Evolutionary conservation across 345 rosid species (phyloP), one percentile per base, ranked within the genome.

Genomic region (Eutrema yunnanense): DNA sequence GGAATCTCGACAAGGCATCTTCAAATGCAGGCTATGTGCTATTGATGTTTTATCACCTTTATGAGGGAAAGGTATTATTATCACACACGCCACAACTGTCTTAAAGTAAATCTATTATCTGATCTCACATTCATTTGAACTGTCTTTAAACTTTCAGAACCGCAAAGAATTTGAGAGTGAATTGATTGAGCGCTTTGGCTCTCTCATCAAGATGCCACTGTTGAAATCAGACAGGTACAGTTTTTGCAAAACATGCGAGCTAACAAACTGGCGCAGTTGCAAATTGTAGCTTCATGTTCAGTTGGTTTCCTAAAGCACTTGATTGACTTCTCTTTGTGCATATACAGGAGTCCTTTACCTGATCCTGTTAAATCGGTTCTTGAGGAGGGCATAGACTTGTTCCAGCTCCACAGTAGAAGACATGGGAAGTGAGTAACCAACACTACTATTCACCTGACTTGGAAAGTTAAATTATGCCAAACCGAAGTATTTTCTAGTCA

Each of bases 11-110:
- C 81, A 90, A 86, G 75, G 81, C 78, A 43, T 86, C 94, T 78
- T 82, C 86, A 74, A 93, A 87, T 76, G 96, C 88, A 64, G 98
- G 98, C 46, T 93, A 84, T 80, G 98, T 93, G 73, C 87, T 93
- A 69, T 82, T 90, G 51, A 87, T 93, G 97, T 93, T 93, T 77
- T 87, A 90, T 80, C 90, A 90, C 79, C 96, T 93, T 68, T 90
- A 90, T 65, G 97, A 93, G 78, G 96, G 96, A 69, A 93, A 93
- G 93, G 98, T 85, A 87, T 48, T 85, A 87, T 48, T 71, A 41
- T 36, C 58, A 55, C 58, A 75, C 12, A 6, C 34, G 66, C 51
- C 61, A 30, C 47, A 48, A 19, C 38, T 26, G 16, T 73, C 22
- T 62, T 22, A 22, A 22, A 22, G 26, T 22, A 22, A 22, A 22